These are phyloP conservation scores for Magnusiomyces suaveolens DNA, from an alignment of 1,139 yeast species.

Conservation along the genomic window DNA sequence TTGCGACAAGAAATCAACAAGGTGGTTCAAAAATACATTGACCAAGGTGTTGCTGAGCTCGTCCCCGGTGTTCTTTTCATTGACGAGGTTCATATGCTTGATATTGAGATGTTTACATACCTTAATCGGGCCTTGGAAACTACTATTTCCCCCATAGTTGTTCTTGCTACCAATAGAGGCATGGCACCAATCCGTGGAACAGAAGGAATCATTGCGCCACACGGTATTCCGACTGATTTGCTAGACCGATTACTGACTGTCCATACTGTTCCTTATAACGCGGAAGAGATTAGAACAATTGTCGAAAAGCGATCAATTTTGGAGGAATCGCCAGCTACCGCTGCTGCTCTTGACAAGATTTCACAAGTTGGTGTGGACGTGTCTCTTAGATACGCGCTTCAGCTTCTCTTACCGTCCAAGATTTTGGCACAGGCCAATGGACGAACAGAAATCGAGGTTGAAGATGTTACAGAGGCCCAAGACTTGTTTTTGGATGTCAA, in stretches of 20 bases:
- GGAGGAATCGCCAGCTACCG: slow-evolving; percentile 56
- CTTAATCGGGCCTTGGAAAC: slow-evolving; percentile 94
- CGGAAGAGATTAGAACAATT: slow-evolving; percentile 74
- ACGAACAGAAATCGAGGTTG: slow-evolving; percentile 55
- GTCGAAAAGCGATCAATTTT: slow-evolving; percentile 70
- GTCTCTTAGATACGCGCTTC: slow-evolving; percentile 84
- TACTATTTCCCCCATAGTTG: slow-evolving; percentile 92
- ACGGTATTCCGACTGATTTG: slow-evolving; percentile 93
- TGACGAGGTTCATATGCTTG: slow-evolving; percentile 98
- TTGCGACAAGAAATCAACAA: slow-evolving; percentile 87
- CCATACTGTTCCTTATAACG: slow-evolving; percentile 76
- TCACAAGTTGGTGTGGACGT: slow-evolving; percentile 64
- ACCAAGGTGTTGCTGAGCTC: slow-evolving; percentile 95
- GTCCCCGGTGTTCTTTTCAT: slow-evolving; percentile 96
- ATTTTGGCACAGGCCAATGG: slow-evolving; percentile 67
- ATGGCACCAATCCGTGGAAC: slow-evolving; percentile 86
- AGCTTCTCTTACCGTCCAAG: slow-evolving; percentile 83
- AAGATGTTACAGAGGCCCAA: slow-evolving; percentile 83
- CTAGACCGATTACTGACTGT: slow-evolving; percentile 85
- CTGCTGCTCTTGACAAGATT: slow-evolving; percentile 62
- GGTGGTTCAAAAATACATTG: slow-evolving; percentile 91
- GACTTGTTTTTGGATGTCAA: slow-evolving; percentile 77
- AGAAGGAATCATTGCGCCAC: slow-evolving; percentile 82
- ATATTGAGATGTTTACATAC: slow-evolving; percentile 92
- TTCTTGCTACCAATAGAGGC: slow-evolving; percentile 98